phyloP scores from a whole-genome alignment of 768 basidiomycete genomes.

The Suillus plorans region DNA sequence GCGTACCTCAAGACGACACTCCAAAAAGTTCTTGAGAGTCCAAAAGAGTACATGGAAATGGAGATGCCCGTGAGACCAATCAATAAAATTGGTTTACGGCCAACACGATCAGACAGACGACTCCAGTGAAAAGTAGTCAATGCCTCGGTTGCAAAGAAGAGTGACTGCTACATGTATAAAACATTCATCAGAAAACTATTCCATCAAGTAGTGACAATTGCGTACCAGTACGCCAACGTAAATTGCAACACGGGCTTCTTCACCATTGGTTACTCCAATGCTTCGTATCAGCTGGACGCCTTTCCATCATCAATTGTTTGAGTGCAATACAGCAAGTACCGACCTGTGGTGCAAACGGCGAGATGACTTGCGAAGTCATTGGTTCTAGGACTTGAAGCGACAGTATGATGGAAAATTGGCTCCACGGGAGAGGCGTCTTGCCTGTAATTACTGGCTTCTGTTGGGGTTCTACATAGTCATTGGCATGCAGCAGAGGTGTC shows the following conservation, averaged over 20 bases:
- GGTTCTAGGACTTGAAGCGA: slow-evolving; percentile 72
- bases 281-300: slow-evolving; percentile 9
- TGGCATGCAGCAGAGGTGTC: slow-evolving; percentile 45
- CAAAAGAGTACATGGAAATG: slow-evolving; percentile 41
- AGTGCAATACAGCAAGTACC: slow-evolving; percentile 14
- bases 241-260: slow-evolving; percentile 40
- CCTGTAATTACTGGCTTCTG: slow-evolving; percentile 5
- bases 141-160: slow-evolving; percentile 45
- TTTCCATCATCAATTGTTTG: not conserved
- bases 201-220: not conserved
- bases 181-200: slow-evolving; percentile 33
- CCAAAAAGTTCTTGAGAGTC: slow-evolving; percentile 41
- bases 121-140: slow-evolving; percentile 43
- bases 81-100: slow-evolving; percentile 42
- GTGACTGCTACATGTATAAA: slow-evolving; percentile 32
- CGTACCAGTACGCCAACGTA: slow-evolving; percentile 42
- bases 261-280: slow-evolving; percentile 34
- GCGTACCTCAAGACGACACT: slow-evolving; percentile 35
- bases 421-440: slow-evolving; percentile 59
- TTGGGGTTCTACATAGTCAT: slow-evolving; percentile 30
- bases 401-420: slow-evolving; percentile 61
- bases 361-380: slow-evolving; percentile 67
- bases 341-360: slow-evolving; percentile 68
- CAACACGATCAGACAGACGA: slow-evolving; percentile 41
- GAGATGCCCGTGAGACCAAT: slow-evolving; percentile 40